Conservation (phyloP, 306 rosid species). For the Dryas octopetala region DNA sequence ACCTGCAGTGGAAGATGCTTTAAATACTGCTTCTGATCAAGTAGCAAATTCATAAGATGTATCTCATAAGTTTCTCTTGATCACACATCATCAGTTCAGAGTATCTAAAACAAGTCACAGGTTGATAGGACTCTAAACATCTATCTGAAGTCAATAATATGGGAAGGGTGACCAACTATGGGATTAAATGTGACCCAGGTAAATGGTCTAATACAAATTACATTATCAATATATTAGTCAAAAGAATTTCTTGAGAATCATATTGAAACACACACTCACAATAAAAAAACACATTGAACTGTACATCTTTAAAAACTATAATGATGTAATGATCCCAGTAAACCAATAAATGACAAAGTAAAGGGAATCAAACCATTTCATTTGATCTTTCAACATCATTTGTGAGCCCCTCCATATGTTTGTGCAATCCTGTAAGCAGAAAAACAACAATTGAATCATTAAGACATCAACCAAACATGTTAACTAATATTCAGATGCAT, state of each 20-base stretch:
- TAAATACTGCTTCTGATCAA: not conserved
- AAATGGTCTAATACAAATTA: not conserved
- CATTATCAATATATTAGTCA: not conserved
- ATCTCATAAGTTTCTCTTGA: not conserved
- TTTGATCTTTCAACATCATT: constrained; percentile 93
- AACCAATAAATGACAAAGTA: constrained; percentile 9
- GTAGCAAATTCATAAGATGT: too few relatives aligned
- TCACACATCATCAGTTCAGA: not conserved
- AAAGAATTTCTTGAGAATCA: not conserved
- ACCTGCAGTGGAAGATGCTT: constrained; percentile 48
- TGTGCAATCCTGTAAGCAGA: constrained; percentile 60
- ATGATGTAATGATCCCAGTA: not conserved
- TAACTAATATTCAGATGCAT: too few relatives aligned
- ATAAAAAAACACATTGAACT: not conserved
- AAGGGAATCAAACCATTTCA: constrained; percentile 67
- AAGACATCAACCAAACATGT: too few relatives aligned
- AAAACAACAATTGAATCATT: not conserved
- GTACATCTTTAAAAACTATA: not conserved
- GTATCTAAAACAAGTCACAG: not conserved
- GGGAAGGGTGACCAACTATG: not conserved
- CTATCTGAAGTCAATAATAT: not conserved
- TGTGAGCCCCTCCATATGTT: constrained; percentile 75
- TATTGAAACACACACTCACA: not conserved
- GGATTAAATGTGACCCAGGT: not conserved
- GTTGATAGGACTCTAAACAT: not conserved